Evolutionary conservation across 352 stramenopile genomes (phyloP).

Genomic region (Globisporangium parvum): DNA sequence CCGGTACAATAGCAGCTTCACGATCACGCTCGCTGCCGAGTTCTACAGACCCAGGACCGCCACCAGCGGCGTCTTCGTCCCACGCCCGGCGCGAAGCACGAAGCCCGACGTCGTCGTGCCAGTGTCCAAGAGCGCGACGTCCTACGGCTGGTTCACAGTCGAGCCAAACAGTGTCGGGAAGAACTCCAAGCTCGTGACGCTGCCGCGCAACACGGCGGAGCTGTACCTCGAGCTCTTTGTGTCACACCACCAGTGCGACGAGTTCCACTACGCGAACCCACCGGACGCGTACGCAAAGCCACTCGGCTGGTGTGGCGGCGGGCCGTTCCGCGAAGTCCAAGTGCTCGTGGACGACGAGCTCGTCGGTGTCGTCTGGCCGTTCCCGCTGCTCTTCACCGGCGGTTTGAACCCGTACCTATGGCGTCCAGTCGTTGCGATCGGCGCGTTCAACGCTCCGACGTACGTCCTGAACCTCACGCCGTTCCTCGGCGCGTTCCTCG

Average conservation of each 20-base stretch:
- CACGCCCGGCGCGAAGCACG: background rate
- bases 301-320: conserved; percentile 28
- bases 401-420: conserved; percentile 74
- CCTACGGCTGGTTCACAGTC: conserved; percentile 64
- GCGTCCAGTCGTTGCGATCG: conserved; percentile 66
- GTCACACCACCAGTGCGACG: conserved; percentile 70
- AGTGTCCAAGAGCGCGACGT: conserved; percentile 34
- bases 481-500: conserved; percentile 58
- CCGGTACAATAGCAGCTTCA: conserved; percentile 60
- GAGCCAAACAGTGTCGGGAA: conserved; percentile 31
- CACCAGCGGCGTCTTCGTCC: conserved; percentile 9
- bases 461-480: conserved; percentile 72
- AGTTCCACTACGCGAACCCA: conserved; percentile 72
- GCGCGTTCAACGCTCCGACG: conserved; percentile 64
- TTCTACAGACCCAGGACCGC: conserved; percentile 36
- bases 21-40: conserved; percentile 44
- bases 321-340: conserved; percentile 65
- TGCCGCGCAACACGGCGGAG: conserved; percentile 58
- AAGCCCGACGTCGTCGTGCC: conserved; percentile 37
- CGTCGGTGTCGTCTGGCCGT: conserved; percentile 63
- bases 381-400: conserved; percentile 72
- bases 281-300: conserved; percentile 25
- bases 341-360: conserved; percentile 58
- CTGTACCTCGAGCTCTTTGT: conserved; percentile 65
- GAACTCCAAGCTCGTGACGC: conserved; percentile 34